Evolutionary conservation across 768 basidiomycete species (phyloP).

Genomic region (Leccinum barrowsii): DNA sequence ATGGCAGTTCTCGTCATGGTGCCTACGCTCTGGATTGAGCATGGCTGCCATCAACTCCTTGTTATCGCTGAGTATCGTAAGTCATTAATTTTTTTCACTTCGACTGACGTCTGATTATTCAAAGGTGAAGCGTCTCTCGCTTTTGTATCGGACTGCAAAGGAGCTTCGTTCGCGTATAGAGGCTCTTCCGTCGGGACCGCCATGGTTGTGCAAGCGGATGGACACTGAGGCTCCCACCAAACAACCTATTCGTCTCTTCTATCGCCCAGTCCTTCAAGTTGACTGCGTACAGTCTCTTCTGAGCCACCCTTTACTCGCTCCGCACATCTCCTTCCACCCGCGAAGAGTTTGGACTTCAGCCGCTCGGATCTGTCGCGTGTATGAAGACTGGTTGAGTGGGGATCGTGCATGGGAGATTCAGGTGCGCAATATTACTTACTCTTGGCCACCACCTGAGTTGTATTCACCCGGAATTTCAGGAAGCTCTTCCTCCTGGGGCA

Average conservation of each 20-base stretch:
- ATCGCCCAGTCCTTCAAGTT: slow-evolving; percentile 25
- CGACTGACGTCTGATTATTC: background rate
- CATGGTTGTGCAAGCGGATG: background rate
- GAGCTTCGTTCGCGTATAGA: background rate
- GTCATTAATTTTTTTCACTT: background rate
- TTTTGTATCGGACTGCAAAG: background rate
- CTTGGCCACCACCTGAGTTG: background rate
- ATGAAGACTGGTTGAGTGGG: slow-evolving; percentile 3
- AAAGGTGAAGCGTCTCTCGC: background rate
- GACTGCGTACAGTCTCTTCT: slow-evolving; percentile 30
- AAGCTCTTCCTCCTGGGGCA: background rate
- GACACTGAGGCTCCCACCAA: slow-evolving; percentile 19
- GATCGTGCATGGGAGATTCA: slow-evolving; percentile 27
- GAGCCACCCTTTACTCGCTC: slow-evolving; percentile 20
- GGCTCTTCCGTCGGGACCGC: background rate
- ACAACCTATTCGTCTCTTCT: slow-evolving; percentile 24
- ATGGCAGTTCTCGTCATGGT: background rate
- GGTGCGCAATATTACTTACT: slow-evolving; percentile 4
- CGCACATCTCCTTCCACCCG: slow-evolving; percentile 23
- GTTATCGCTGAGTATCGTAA: background rate
- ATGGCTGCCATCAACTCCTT: background rate
- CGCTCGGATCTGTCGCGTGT: slow-evolving; percentile 10
- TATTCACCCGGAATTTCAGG: background rate
- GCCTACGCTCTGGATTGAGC: background rate
- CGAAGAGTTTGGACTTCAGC: slow-evolving; percentile 11